Conservation (phyloP, 352 stramenopile genomes). For the Pilasporangium apinafurcum region DNA sequence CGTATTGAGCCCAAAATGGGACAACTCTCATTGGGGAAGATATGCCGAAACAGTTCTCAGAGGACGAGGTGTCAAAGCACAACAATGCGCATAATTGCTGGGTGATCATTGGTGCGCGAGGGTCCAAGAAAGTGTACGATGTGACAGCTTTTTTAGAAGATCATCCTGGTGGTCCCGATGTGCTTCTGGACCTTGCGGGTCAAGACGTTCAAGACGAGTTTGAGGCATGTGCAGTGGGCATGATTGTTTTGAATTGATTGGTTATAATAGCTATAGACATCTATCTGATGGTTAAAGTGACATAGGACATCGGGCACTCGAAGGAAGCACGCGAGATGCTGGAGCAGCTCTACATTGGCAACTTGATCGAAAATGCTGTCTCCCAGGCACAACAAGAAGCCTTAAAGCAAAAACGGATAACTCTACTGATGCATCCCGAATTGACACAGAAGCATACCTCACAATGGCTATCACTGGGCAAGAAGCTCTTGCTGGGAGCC, state of each 20-base stretch:
- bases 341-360: conserved; percentile 84
- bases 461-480: too few relatives aligned
- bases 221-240: conserved; percentile 7
- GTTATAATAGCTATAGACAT: conserved; percentile 77
- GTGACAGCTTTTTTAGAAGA: conserved; percentile 93
- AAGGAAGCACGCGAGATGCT: conserved; percentile 84
- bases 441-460: too few relatives aligned
- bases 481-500: too few relatives aligned
- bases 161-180: conserved; percentile 90
- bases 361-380: conserved; percentile 31
- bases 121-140: conserved; percentile 89
- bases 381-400: conserved; percentile 5
- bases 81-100: conserved; percentile 32
- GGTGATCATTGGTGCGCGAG: conserved; percentile 28
- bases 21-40: too few relatives aligned
- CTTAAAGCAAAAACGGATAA: conserved; percentile 15
- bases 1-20: too few relatives aligned
- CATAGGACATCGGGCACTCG: conserved; percentile 90
- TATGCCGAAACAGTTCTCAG: conserved; percentile 49
- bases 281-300: conserved; percentile 24
- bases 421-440: conserved; percentile 21
- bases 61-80: conserved; percentile 82
- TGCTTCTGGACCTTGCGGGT: conserved; percentile 87
- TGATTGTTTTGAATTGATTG: conserved; percentile 18
- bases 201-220: conserved; percentile 82